Evolutionary conservation across 2,329 filamentous ascomycete genomes (phyloP).

Genomic region (Colletotrichum magnum): DNA sequence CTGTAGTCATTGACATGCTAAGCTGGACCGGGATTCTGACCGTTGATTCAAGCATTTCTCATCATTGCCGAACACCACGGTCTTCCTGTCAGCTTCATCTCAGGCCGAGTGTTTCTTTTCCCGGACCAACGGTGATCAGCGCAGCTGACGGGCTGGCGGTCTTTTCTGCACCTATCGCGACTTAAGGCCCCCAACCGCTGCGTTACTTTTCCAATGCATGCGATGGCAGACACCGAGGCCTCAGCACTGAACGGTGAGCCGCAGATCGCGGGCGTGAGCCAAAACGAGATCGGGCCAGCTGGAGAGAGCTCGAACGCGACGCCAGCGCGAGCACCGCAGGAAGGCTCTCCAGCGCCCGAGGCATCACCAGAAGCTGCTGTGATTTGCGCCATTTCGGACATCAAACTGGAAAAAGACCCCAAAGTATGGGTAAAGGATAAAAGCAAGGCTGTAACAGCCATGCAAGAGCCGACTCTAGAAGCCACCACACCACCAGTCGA

Average conservation of each 20-base stretch:
- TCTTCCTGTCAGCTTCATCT: neutral
- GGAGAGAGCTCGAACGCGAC: neutral
- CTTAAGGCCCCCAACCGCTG: constrained; percentile 8
- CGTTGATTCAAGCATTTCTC: no score
- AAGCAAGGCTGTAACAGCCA: no score
- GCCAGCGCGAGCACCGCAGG: neutral
- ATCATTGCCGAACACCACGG: neutral
- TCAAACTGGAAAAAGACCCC: neutral
- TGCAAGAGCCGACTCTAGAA: neutral
- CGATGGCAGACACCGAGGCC: neutral
- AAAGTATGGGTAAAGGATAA: no score
- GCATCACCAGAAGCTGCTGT: neutral
- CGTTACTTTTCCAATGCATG: neutral
- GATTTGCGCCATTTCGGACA: neutral
- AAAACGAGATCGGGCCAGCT: no score
- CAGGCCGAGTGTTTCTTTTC: neutral
- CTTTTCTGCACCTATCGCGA: neutral
- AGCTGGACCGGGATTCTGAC: no score
- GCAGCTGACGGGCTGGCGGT: constrained; percentile 6
- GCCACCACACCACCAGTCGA: neutral
- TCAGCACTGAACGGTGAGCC: neutral
- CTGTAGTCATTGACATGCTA: no score
- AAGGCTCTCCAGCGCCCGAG: neutral
- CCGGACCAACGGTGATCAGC: constrained; percentile 8
- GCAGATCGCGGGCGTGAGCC: neutral